Percentiles rank a stretch among this genome's conserved stretches.
These are phyloP conservation scores for Parietaria judaica DNA, from an alignment of 306 rosid species.

Conservation along the genomic window DNA sequence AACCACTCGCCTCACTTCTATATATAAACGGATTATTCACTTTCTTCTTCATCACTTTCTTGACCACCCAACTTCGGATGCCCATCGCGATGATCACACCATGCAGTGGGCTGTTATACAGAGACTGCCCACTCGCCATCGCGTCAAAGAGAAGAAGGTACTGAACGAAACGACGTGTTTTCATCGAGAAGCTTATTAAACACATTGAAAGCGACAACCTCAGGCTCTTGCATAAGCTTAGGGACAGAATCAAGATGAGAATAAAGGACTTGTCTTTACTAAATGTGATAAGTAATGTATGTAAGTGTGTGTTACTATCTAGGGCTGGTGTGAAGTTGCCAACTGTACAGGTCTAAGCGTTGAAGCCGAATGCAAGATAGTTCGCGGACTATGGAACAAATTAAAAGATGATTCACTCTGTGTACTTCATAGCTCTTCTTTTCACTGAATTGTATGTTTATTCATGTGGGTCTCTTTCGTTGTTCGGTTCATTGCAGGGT, in stretches of 20 bases:
- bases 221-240: conserved; percentile 41
- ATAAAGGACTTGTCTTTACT: background rate
- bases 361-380: conserved; percentile 53
- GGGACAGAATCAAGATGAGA: conserved; percentile 42
- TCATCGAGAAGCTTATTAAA: conserved; percentile 59
- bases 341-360: conserved; percentile 49
- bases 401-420: conserved; percentile 13
- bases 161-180: conserved; percentile 47
- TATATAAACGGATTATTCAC: background rate
- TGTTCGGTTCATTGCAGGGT: too few species aligned
- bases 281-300: conserved; percentile 47
- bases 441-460: background rate
- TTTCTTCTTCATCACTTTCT: conserved; percentile 1
- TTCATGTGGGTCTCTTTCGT: background rate
- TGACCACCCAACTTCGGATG: conserved; percentile 20
- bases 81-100: conserved; percentile 8
- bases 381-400: conserved; percentile 64
- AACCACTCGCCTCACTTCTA: background rate
- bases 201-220: conserved; percentile 62
- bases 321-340: conserved; percentile 59
- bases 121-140: conserved; percentile 46
- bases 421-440: background rate
- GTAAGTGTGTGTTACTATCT: background rate
- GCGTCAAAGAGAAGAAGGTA: conserved; percentile 29
- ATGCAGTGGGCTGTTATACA: conserved; percentile 50